Evolutionary conservation across 1,284 basidiomycete genomes (phyloP).

Genomic region (Ceratobasidium sp.): DNA sequence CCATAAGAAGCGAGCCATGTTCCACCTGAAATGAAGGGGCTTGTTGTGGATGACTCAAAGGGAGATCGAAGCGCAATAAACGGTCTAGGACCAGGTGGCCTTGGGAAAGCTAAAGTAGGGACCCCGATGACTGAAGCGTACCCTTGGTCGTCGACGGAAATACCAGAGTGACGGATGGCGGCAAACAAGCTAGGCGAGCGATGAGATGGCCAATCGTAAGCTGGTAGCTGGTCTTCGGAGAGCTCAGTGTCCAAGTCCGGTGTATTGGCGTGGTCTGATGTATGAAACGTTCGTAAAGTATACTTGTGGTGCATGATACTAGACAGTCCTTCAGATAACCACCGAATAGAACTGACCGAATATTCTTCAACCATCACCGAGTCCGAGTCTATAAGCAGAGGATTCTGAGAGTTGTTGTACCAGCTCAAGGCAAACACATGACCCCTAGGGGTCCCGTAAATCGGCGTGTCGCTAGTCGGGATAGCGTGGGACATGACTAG

Average conservation of each 20-base stretch:
- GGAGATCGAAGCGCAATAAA: constrained; percentile 19
- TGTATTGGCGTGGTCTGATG: neutral
- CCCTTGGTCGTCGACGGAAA: neutral
- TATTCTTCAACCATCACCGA: constrained; percentile 15
- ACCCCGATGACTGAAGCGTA: neutral
- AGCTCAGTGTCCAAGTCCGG: neutral
- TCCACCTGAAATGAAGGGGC: neutral
- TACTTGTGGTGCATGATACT: constrained; percentile 12
- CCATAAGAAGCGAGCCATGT: constrained; percentile 35
- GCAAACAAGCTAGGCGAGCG: constrained; percentile 20
- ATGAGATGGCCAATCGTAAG: constrained; percentile 21
- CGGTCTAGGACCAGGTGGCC: neutral
- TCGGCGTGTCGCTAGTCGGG: neutral
- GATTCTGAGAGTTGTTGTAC: neutral
- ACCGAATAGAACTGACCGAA: constrained; percentile 2
- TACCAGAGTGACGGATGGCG: constrained; percentile 12
- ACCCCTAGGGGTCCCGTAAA: neutral
- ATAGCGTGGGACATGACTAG: constrained; percentile 25
- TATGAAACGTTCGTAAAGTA: constrained; percentile 2
- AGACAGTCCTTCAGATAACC: constrained; percentile 19
- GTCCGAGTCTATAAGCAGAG: constrained; percentile 17
- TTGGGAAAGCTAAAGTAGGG: constrained; percentile 10
- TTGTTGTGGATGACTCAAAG: neutral
- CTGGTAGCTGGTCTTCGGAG: neutral
- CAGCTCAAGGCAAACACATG: constrained; percentile 15